Conservation (phyloP, 2,329 filamentous ascomycete species). For the Aspergillus sergii region DNA sequence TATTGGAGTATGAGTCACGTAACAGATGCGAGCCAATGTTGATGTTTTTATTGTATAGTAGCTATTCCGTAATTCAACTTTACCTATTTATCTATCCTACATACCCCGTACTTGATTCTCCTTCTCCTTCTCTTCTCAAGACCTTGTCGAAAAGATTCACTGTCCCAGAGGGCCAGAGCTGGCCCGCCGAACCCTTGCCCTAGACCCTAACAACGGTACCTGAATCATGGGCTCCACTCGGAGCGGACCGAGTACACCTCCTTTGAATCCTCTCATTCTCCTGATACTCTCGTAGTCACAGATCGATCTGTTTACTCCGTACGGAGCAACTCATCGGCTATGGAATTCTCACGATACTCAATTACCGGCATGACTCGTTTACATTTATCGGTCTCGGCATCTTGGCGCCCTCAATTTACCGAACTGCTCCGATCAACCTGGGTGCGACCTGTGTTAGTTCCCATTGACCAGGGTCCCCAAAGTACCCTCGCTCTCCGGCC, state of each 20-base stretch:
- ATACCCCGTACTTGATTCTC: too few species aligned
- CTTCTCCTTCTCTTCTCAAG: not conserved
- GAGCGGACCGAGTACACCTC: constrained; percentile 5
- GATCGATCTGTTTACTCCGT: not conserved
- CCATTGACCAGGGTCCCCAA: not conserved
- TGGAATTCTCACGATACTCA: not conserved
- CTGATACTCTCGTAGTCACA: constrained; percentile 12
- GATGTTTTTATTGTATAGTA: too few species aligned
- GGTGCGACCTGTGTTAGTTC: not conserved
- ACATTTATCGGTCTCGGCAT: not conserved
- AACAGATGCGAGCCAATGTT: too few species aligned
- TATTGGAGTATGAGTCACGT: too few species aligned
- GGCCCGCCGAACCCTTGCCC: not conserved
- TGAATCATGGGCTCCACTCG: constrained; percentile 10
- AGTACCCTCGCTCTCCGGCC: not conserved
- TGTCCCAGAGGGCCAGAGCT: not conserved
- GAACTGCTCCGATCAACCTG: not conserved
- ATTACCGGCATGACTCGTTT: not conserved
- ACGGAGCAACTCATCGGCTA: not conserved
- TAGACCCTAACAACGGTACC: constrained; percentile 2
- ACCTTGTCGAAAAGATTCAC: not conserved
- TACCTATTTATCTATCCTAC: too few species aligned
- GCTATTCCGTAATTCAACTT: too few species aligned
- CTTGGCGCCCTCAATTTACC: not conserved
- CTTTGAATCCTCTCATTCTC: not conserved